Base-by-base conservation (phyloP, 1,139 yeast species). In the Yamadazyma sp. region DNA sequence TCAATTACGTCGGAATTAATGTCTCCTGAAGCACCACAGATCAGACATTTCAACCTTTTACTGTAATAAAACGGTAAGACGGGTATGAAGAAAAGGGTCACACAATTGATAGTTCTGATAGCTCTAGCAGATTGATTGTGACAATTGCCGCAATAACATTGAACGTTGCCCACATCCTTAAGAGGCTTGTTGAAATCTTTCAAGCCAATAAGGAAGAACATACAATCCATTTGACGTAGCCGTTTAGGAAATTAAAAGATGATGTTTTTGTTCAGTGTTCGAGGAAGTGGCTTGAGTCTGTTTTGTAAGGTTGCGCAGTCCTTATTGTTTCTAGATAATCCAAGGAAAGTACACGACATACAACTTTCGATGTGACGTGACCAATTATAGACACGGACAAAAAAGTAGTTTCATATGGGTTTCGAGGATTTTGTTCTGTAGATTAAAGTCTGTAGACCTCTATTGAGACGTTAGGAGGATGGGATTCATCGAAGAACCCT, bases 101-200 rank as follows among this genome's bases (percentile, higher is more conserved):
- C 61, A 48, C 68, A 58, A 45, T 69, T 69, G 45, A 66, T 67
- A 15, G 74, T 59, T 37, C 72, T 58, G 8, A 66, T 59, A 1
- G 76, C 70, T 51, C 60, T 62, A 2, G 73, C 77, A 17, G 73
- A 62, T 41, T 69, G 73, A 49, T 72, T 72, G 48, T 72, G 77
- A 44, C 77, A 72, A 42, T 69, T 64, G 2, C 65, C 62, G 45
- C 74, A 68, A 41, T 63, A 62, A 39, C 69, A 62, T 10, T 54
- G 41, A 8, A 62, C 43, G 37, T 59, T 43, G 1, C 68, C 68
- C 10, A 63, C 48, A 37, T 59, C 66, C 5, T 45, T 40, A 26
- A 64, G 45, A 0, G 62, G 64, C 35, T 58, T 62, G 38, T 63
- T 62, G 37, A 55, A 57, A 33, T 62, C 68, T 42, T 57, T 59